A percentile compares a stretch with the other conserved stretches of the same genome.
phyloP scores from a whole-genome alignment of 140 eudicot genomes.

The Oenanthe javanica region DNA sequence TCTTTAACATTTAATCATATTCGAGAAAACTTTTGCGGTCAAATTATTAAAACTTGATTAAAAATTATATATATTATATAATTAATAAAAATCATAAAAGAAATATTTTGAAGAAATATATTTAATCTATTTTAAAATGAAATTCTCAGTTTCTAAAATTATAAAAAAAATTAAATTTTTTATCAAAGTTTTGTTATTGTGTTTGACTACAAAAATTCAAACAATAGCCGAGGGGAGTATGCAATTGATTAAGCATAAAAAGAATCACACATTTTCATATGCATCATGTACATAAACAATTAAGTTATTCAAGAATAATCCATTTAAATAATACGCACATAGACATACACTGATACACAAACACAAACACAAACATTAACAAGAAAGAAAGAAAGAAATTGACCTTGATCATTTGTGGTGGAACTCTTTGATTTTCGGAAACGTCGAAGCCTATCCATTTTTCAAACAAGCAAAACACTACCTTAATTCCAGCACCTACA shows the following conservation, averaged over 20 bases:
- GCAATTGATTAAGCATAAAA: background rate
- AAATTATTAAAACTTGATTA: too few relatives aligned
- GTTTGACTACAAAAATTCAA: too few relatives aligned
- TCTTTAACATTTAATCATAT: background rate
- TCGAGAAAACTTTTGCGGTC: background rate
- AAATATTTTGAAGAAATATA: too few relatives aligned
- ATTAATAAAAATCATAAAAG: too few relatives aligned
- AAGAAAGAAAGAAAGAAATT: background rate
- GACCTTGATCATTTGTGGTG: constrained; percentile 29
- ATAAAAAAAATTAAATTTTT: too few relatives aligned
- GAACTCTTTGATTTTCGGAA: constrained; percentile 23
- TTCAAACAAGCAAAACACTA: background rate
- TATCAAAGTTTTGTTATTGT: too few relatives aligned
- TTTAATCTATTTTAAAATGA: too few relatives aligned
- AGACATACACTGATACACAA: background rate
- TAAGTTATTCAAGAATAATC: background rate
- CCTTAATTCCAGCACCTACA: background rate
- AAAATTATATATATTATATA: too few relatives aligned
- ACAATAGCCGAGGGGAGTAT: too few relatives aligned
- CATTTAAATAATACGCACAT: background rate
- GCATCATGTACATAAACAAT: background rate
- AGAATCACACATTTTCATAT: background rate
- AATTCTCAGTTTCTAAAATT: too few relatives aligned
- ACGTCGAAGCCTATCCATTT: constrained; percentile 40
- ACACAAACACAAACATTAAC: background rate